phyloP scores from a whole-genome alignment of 2,329 filamentous ascomycete genomes.

The Epicoccum nigrum region DNA sequence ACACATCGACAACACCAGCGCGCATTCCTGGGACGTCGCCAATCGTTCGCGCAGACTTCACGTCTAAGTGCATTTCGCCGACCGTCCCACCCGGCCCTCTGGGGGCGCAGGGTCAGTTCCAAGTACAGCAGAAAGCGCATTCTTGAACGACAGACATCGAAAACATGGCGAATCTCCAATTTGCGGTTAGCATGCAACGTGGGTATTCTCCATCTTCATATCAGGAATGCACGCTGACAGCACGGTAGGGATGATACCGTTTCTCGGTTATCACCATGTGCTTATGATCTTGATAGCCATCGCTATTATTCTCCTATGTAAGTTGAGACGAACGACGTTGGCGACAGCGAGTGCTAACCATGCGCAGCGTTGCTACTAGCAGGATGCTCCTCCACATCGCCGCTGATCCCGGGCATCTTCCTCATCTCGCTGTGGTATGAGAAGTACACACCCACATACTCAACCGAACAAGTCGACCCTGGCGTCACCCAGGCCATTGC shows the following conservation, averaged over 20 bases:
- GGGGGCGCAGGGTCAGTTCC: constrained; percentile 48
- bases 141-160: constrained; percentile 30
- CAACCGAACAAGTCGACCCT: constrained; percentile 88
- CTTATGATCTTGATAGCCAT: constrained; percentile 97
- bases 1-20: constrained; percentile 21
- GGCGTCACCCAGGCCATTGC: constrained; percentile 82
- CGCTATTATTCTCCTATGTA: constrained; percentile 93
- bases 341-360: constrained; percentile 31
- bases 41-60: constrained; percentile 28
- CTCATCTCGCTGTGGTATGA: constrained; percentile 98
- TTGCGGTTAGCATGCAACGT: constrained; percentile 59
- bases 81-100: constrained; percentile 47
- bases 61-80: constrained; percentile 43
- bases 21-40: constrained; percentile 28
- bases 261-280: constrained; percentile 78
- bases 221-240: constrained; percentile 33
- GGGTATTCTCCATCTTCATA: constrained; percentile 24
- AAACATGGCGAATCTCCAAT: constrained; percentile 57
- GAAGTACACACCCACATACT: constrained; percentile 79
- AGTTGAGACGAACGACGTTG: constrained; percentile 48
- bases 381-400: constrained; percentile 95
- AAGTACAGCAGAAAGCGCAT: constrained; percentile 30
- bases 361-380: constrained; percentile 81
- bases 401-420: constrained; percentile 93
- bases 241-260: constrained; percentile 61